Percentiles rank a stretch among this genome's conserved stretches.
phyloP scores from a whole-genome alignment of 108 stramenopile genomes.

The Stephanodiscus triporus region DNA sequence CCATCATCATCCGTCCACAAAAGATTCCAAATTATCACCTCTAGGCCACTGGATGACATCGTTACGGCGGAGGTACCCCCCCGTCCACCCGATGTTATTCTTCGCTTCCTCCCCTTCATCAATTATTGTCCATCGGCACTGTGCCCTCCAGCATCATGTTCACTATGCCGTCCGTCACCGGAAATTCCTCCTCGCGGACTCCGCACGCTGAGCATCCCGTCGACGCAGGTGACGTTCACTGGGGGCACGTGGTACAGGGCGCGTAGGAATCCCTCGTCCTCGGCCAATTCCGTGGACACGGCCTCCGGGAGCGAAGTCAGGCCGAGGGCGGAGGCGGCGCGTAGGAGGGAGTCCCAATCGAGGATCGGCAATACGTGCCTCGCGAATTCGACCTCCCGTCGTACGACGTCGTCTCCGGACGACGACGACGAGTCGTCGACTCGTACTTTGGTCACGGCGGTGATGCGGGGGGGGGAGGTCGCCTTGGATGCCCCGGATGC shows the following conservation, averaged over 20 bases:
- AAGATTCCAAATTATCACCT: no score
- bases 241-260: constrained; percentile 92
- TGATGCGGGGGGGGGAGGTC: constrained; percentile 70
- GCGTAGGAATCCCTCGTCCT: constrained; percentile 79
- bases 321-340: constrained; percentile 77
- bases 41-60: no score
- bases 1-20: no score
- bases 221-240: constrained; percentile 95
- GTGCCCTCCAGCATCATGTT: constrained; percentile 92
- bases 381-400: constrained; percentile 74
- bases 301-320: constrained; percentile 74
- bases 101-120: no score
- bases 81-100: neutral
- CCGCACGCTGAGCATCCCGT: constrained; percentile 91
- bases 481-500: constrained; percentile 72
- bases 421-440: constrained; percentile 65
- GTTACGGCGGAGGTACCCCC: no score
- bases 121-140: no score
- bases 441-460: constrained; percentile 82
- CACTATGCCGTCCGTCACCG: constrained; percentile 89
- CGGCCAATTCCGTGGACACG: constrained; percentile 74
- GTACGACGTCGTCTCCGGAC: constrained; percentile 16
- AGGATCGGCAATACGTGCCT: constrained; percentile 69
- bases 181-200: constrained; percentile 91
- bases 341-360: constrained; percentile 76